Base-by-base conservation (phyloP, 2,329 filamentous ascomycete species). In the Colletotrichum noveboracense region DNA sequence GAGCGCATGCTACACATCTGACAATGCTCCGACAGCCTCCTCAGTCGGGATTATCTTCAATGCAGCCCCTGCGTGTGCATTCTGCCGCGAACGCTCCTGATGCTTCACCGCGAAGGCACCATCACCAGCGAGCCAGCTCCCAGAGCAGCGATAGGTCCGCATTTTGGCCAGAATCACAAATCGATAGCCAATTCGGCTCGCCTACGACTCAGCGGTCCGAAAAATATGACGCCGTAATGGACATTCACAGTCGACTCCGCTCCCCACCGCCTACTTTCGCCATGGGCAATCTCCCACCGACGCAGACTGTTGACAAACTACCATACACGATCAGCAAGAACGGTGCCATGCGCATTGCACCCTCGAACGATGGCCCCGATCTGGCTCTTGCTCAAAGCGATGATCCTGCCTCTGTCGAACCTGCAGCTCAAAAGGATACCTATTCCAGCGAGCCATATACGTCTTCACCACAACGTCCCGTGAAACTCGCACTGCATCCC, bases 401-500 rank as follows among this genome's bases (percentile, higher is more conserved):
- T 79, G 30, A 76, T 73, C 26, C 77, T 73, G 24, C 76, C 78
- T 36, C 71, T 80, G 32, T 21, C 6, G 77, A 77, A 38, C 79
- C 80, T 24, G 78, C 78, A 26, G 62, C 77, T 30, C 32, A 68
- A 43, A 32, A 24, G 13, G 43, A 77, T 16, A 52, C 26, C 55
- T 72, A 58, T 58, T 62, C 43, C 16, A 68, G 28, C n/a, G 66
- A 60, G 28, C 56, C 65, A 26, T 69, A 52, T 64, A 69, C 30
- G 8, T 48, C 21, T 79, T 32, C 80, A 74, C 75, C 26, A 76
- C 78, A 38, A 30, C 80, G 72, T 24, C 81, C 83, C 26, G 79
- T 83, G 21, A 85, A 82, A 64, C 80, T 87, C n/a, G 82, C 87
- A 1, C 79, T 87, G 73, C 84, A 87, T 24, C 85, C 88, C 67